Evolutionary conservation across 2,329 filamentous ascomycete species (phyloP), one percentile per base, ranked within the genome.

Genomic region (Fusarium sp.): DNA sequence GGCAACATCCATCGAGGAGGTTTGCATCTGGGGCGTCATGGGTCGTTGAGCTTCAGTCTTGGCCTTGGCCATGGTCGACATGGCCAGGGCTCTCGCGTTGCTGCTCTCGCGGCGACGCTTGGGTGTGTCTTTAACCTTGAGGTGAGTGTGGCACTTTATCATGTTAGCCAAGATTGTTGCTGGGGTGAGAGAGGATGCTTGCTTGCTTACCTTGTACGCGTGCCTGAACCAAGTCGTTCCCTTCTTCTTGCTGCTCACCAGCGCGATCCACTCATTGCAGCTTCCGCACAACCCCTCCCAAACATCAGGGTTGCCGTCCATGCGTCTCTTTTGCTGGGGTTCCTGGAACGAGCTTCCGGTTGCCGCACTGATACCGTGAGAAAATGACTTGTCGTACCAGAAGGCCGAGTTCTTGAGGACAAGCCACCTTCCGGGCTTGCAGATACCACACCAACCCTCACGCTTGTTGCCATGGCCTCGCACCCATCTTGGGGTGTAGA

Each of bases 321-420:
- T 94, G 59, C 93, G 88, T 67, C 93, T 87, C 24, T 91, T 93
- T 78, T 94, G 89, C 70, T 93, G 90, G 4, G 94, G 94, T 75
- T 93, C 91, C 80, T 94, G 91, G 84, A 96, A 96, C 5, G 92
- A 90, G 72, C 89, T 91, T 27, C 94, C 94, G 0, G 94, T 96
- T 5, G 93, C 92, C 31, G 93, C 94, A 79, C 93, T 94, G 81
- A 97, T 94, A 59, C 94, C 94, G 79, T 97, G 94, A 3, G 93
- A 94, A 81, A 96, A 97, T 66, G 92, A 94, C 86, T 96, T 96
- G 85, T 97, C 94, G 82, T 97, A 97, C 94, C 94, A 97, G 82
- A 94, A 97, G 8, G 94, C 94, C 64, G 93, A 95, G 84, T 97
- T 96, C 85, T 96, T 97, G 68, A 97, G 86, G 18, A 95, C 93